Evolutionary conservation across 345 rosid species (phyloP).

Genomic region (Aquilaria yunnanensis): DNA sequence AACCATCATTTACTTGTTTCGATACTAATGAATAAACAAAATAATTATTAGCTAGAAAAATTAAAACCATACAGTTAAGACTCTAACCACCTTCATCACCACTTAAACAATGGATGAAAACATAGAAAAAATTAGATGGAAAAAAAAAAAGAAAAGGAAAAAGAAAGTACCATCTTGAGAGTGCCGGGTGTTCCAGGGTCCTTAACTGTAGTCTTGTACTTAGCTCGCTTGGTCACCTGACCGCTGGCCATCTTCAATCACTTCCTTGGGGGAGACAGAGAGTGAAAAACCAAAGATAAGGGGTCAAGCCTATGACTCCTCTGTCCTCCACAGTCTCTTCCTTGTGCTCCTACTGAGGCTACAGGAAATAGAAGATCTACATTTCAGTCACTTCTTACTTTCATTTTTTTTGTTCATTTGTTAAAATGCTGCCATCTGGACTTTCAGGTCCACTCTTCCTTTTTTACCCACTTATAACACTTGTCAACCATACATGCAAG

Average conservation of each 20-base stretch:
- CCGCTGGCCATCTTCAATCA: constrained; percentile 36
- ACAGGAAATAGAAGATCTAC: too few relatives aligned
- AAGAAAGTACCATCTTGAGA: constrained; percentile 45
- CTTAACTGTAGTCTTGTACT: constrained; percentile 70
- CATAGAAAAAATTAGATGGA: neutral
- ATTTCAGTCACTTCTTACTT: too few relatives aligned
- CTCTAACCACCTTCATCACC: neutral
- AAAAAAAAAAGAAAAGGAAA: neutral
- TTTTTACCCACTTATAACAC: too few relatives aligned
- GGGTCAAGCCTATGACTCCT: too few relatives aligned
- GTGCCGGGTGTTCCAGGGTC: constrained; percentile 81
- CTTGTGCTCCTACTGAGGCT: too few relatives aligned
- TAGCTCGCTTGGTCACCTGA: constrained; percentile 57
- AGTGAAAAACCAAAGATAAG: too few relatives aligned
- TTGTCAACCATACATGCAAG: too few relatives aligned
- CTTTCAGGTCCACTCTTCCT: too few relatives aligned
- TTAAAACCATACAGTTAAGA: neutral
- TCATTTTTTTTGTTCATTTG: too few relatives aligned
- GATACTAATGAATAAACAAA: neutral
- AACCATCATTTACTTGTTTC: neutral
- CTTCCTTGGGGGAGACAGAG: too few relatives aligned
- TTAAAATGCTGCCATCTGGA: too few relatives aligned
- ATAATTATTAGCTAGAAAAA: neutral
- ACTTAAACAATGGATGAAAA: neutral
- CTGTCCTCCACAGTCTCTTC: too few relatives aligned